Evolutionary conservation across 768 basidiomycete species (phyloP), one percentile per base, ranked within the genome.

Genomic region (Leccinum ochraceum): DNA sequence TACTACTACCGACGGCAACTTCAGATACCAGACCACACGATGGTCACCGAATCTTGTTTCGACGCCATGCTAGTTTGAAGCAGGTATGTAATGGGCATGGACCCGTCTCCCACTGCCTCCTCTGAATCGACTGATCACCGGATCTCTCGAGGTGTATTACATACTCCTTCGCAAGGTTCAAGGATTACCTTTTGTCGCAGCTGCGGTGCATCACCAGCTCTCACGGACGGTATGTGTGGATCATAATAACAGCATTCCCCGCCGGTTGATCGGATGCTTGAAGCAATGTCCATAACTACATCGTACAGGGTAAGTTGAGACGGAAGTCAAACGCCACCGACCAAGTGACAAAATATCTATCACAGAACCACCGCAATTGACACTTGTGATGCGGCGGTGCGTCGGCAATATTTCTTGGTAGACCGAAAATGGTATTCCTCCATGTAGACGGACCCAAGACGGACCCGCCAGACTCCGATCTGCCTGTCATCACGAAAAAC

Each of bases 241-340:
- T 98, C 70, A 14, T 34, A 3, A n/a, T 42, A 42, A 36, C 39
- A 42, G 17, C 39, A 42, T 97, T 97, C 0, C 83, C 0, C 97
- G 97, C 0, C 97, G 97, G 22, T 78, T 99, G 66, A 98, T 98
- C 72, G 94, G 97, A 64, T 95, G 92, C 72, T 76, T 98, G 75
- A 96, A 98, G 95, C 1, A 96, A 98, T 74, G 94, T 97, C 20
- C 87, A 95, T 48, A 98, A 99, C 77, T 96, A 94, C 0, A 96
- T 98, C 34, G 80, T 90, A 50, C 97, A 98, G 97, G 97, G 1
- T 98, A 42, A 10, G 17, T 98, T 73, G 97, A 98, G 76, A 98
- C 98, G 95, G 90, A 96, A 73, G 74, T 97, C 69, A 98, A 98
- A 77, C 88, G 92, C 11, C 94, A 92, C 72, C 95, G 94, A 94